phyloP scores from a whole-genome alignment of 1,139 yeast genomes.

The Saccharomyces hybrid region DNA sequence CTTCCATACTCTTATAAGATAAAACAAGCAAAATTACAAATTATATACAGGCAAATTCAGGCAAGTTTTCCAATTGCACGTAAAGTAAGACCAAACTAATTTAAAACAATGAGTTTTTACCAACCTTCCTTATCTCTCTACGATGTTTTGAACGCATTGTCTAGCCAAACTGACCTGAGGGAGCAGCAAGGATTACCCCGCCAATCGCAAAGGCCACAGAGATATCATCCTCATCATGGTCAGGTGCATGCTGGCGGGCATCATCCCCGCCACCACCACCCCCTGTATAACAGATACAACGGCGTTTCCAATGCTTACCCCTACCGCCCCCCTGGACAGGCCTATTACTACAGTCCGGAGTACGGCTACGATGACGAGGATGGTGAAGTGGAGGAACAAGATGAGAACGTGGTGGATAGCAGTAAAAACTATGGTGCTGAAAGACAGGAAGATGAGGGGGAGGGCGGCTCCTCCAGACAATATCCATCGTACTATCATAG shows the following conservation, averaged over 20 bases:
- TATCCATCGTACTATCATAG: slow-evolving; percentile 12
- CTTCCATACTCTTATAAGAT: too few relatives aligned
- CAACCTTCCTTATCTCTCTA: slow-evolving; percentile 28
- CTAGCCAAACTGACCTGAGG: slow-evolving; percentile 16
- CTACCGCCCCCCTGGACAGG: slow-evolving; percentile 14
- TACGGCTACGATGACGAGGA: slow-evolving; percentile 17
- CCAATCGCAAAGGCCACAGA: slow-evolving; percentile 6
- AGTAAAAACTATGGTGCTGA: slow-evolving; percentile 3
- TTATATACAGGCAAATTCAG: not conserved
- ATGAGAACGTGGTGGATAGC: not conserved
- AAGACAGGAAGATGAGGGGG: slow-evolving; percentile 8
- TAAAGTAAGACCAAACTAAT: not conserved
- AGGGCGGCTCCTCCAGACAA: not conserved
- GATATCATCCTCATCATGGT: slow-evolving; percentile 5
- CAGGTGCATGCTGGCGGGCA: slow-evolving; percentile 2
- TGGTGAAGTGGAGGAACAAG: slow-evolving; percentile 12
- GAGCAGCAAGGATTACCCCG: slow-evolving; percentile 6
- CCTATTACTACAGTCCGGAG: slow-evolving; percentile 21
- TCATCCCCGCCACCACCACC: not conserved
- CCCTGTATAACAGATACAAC: slow-evolving; percentile 5
- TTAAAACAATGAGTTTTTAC: slow-evolving; percentile 23
- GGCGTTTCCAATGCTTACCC: slow-evolving; percentile 10
- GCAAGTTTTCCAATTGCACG: not conserved
- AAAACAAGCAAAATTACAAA: not conserved
- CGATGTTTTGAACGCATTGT: slow-evolving; percentile 26